Evolutionary conservation across 78 protist species (phyloP), one percentile per base, ranked within the genome.

Genomic region (Dictyostelium purpureum): DNA sequence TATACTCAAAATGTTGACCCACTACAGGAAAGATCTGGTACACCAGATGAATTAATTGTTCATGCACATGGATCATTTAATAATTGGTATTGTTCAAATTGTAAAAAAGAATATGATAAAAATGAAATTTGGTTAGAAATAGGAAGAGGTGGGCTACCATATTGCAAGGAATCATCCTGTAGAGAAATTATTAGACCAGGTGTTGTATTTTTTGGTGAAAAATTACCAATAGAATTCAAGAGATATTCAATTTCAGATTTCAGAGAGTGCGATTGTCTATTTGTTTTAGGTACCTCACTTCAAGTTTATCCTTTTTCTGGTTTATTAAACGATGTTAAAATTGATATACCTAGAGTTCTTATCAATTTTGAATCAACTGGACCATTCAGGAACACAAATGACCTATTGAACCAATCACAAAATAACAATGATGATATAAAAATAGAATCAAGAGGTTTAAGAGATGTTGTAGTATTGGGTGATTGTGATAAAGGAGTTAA

Each of bases 171-270:
- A 7, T 33, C 31, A 26, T 45, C 28, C 1, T 92, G 95, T 38
- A 49, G 77, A 4, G 47, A 61, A 9, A 40, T 75, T 2, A 31
- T 93, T 21, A 52, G 93, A 45, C 96, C 96, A 5, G 56, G 5
- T 51, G 94, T 96, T 9, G 81, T 90, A 19, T 95, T 96, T 76
- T 96, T 95, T 61, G 97, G 97, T 40, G 98, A 96, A 76, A 40
- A 65, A 24, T 71, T 96, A n/a, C 91, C 96, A 26, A 14, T 10
- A 18, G 5, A 31, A 16, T 96, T 83, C 75, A 71, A 66, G 6
- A 61, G 57, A 24, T 40, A 51, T 49, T 35, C 87, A 4, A 54
- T 52, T 38, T 66, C 47, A 0, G 97, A 94, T 52, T 70, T 89
- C 19, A 47, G 92, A 56, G 65, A 59, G 4, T 24, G 75, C 33